These are phyloP conservation scores for Colletotrichum orchidophilum DNA, from an alignment of 2,329 filamentous ascomycete genomes.

Conservation along the genomic window DNA sequence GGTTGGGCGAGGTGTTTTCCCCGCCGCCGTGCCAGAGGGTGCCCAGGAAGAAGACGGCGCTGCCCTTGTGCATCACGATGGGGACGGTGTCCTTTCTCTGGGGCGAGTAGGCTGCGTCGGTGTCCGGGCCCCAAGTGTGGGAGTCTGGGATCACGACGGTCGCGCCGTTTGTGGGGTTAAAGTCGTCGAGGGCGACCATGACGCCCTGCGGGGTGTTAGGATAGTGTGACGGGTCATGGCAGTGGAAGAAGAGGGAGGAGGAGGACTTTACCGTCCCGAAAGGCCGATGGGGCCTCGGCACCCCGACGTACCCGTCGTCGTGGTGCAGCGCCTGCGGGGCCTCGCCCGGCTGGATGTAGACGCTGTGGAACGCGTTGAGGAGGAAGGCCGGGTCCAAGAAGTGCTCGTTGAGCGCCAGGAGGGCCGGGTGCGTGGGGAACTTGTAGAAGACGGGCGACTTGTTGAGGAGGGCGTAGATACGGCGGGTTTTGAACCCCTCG, in stretches of 20 bases:
- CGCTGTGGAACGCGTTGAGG: slow-evolving; percentile 47
- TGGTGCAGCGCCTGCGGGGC: slow-evolving; percentile 48
- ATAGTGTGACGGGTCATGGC: background rate
- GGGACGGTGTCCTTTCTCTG: slow-evolving; percentile 41
- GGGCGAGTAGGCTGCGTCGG: slow-evolving; percentile 35
- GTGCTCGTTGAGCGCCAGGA: slow-evolving; percentile 49
- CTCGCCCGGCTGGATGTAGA: slow-evolving; percentile 50
- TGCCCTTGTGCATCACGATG: slow-evolving; percentile 47
- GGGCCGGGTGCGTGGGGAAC: slow-evolving; percentile 44
- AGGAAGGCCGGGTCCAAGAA: slow-evolving; percentile 50
- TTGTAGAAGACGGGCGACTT: slow-evolving; percentile 50
- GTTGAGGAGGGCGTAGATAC: slow-evolving; percentile 50
- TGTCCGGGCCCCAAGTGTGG: slow-evolving; percentile 43
- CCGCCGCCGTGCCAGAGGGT: slow-evolving; percentile 51
- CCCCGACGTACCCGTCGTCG: slow-evolving; percentile 41
- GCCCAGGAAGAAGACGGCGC: slow-evolving; percentile 46
- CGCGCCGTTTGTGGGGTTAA: slow-evolving; percentile 45
- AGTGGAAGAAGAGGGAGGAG: background rate
- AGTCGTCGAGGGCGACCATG: slow-evolving; percentile 44
- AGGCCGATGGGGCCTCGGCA: slow-evolving; percentile 46
- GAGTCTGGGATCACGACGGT: slow-evolving; percentile 47
- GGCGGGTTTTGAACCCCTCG: slow-evolving; percentile 47
- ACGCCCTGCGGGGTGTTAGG: too few relatives aligned
- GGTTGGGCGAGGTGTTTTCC: slow-evolving; percentile 41
- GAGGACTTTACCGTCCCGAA: slow-evolving; percentile 41